phyloP scores from a whole-genome alignment of 306 rosid genomes.

The Prunus davidiana region DNA sequence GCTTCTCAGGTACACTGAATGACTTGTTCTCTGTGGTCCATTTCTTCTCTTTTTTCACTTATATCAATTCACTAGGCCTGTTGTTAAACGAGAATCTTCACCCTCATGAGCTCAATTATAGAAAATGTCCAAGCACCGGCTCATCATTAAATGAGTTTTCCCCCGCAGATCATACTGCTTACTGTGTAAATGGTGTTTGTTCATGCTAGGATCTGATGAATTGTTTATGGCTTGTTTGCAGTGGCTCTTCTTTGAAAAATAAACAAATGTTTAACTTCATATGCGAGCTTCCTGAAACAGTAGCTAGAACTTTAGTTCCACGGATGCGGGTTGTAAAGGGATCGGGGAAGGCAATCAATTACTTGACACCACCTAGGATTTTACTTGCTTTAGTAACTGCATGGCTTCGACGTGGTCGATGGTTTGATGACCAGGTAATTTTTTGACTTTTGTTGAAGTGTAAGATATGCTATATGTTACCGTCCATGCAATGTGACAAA shows the following conservation, averaged over 20 bases:
- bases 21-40: slow-evolving; percentile 5
- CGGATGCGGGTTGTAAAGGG: slow-evolving; percentile 94
- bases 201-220: slow-evolving; percentile 7
- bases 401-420: slow-evolving; percentile 88
- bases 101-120: background rate
- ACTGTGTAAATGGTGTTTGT: background rate
- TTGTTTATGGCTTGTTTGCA: slow-evolving; percentile 31
- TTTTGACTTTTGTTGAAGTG: background rate
- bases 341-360: slow-evolving; percentile 77
- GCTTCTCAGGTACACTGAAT: slow-evolving; percentile 62
- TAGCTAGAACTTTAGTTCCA: slow-evolving; percentile 93
- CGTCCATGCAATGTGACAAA: background rate
- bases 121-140: background rate
- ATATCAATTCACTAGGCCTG: background rate
- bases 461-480: background rate
- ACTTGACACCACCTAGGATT: slow-evolving; percentile 96
- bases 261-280: slow-evolving; percentile 85
- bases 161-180: background rate
- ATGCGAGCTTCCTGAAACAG: slow-evolving; percentile 95
- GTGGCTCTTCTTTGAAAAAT: slow-evolving; percentile 84
- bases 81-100: background rate
- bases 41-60: background rate
- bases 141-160: background rate
- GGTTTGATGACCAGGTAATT: slow-evolving; percentile 87
- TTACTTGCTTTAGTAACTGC: slow-evolving; percentile 86